Percentiles rank a stretch among this genome's conserved stretches.
Evolutionary conservation across 805 yeast species (phyloP).

Genomic region (Candida insectalens): DNA sequence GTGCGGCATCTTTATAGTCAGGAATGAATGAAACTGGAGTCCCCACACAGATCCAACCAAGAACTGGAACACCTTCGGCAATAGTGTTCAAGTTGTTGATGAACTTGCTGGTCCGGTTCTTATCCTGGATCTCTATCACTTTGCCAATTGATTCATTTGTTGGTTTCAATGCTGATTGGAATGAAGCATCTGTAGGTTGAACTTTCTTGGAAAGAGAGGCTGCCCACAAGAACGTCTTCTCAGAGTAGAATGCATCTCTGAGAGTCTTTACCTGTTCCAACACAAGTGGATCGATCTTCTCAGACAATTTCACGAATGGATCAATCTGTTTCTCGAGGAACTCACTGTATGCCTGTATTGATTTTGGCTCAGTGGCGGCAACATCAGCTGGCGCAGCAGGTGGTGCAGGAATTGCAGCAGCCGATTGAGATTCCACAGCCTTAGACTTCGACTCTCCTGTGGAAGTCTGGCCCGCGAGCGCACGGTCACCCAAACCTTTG

Average conservation of each 20-base stretch:
- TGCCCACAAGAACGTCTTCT: constrained; percentile 48
- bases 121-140: constrained; percentile 61
- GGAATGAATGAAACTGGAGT: constrained; percentile 70
- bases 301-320: constrained; percentile 50
- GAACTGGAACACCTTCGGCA: constrained; percentile 80
- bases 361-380: constrained; percentile 27
- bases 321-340: constrained; percentile 42
- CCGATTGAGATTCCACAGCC: constrained; percentile 9
- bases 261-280: constrained; percentile 43
- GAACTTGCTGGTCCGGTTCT: constrained; percentile 55
- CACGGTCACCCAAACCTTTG: constrained; percentile 10
- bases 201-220: constrained; percentile 61
- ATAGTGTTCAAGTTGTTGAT: constrained; percentile 72
- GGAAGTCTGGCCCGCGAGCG: neutral
- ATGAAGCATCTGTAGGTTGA: constrained; percentile 41
- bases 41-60: constrained; percentile 80
- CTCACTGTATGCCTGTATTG: constrained; percentile 42
- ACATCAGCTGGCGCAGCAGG: constrained; percentile 13
- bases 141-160: constrained; percentile 50
- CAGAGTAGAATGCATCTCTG: constrained; percentile 46
- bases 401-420: constrained; percentile 12
- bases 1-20: constrained; percentile 84
- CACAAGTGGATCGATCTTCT: constrained; percentile 45
- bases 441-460: constrained; percentile 7
- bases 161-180: constrained; percentile 54